A percentile compares a stretch with the other conserved stretches of the same genome.
These are phyloP conservation scores for Solanum lignicaule DNA, from an alignment of 257 asterid species.

Conservation along the genomic window DNA sequence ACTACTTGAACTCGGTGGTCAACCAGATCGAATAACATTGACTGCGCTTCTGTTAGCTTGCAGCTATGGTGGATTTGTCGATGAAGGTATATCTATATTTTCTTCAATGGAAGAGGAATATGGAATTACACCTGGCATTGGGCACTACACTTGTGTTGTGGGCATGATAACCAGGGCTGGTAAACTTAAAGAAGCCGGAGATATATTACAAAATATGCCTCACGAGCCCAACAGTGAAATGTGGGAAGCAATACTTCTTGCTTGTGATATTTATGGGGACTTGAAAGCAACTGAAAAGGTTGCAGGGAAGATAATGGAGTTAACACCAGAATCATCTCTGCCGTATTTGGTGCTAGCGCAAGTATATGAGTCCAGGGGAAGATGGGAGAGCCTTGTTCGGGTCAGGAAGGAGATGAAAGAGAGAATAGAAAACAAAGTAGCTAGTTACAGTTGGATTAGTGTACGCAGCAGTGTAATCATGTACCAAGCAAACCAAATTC, in stretches of 20 bases:
- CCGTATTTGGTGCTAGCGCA: slow-evolving; percentile 41
- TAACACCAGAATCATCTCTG: slow-evolving; percentile 31
- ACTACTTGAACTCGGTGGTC: slow-evolving; percentile 32
- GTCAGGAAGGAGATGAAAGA: slow-evolving; percentile 37
- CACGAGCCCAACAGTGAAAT: slow-evolving; percentile 23
- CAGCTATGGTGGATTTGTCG: slow-evolving; percentile 34
- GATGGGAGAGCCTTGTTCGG: slow-evolving; percentile 72
- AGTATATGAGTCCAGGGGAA: slow-evolving; percentile 35
- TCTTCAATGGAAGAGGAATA: slow-evolving; percentile 42
- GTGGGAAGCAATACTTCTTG: slow-evolving; percentile 45
- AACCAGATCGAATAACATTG: slow-evolving; percentile 44
- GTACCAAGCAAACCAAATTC: slow-evolving; percentile 29
- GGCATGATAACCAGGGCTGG: slow-evolving; percentile 42
- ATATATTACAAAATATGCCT: slow-evolving; percentile 21
- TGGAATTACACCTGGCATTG: slow-evolving; percentile 34
- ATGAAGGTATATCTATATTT: slow-evolving; percentile 37
- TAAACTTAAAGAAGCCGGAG: slow-evolving; percentile 34
- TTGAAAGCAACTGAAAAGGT: slow-evolving; percentile 28
- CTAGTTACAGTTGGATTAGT: slow-evolving; percentile 44
- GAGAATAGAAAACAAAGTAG: slow-evolving; percentile 8
- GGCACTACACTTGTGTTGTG: slow-evolving; percentile 36
- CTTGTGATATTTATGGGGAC: slow-evolving; percentile 34
- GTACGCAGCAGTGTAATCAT: slow-evolving; percentile 15
- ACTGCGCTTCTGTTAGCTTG: slow-evolving; percentile 49
- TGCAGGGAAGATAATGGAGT: slow-evolving; percentile 45